These are phyloP conservation scores for Mesembryanthemum crystallinum DNA, from an alignment of 148 eudicot genomes.

Conservation along the genomic window DNA sequence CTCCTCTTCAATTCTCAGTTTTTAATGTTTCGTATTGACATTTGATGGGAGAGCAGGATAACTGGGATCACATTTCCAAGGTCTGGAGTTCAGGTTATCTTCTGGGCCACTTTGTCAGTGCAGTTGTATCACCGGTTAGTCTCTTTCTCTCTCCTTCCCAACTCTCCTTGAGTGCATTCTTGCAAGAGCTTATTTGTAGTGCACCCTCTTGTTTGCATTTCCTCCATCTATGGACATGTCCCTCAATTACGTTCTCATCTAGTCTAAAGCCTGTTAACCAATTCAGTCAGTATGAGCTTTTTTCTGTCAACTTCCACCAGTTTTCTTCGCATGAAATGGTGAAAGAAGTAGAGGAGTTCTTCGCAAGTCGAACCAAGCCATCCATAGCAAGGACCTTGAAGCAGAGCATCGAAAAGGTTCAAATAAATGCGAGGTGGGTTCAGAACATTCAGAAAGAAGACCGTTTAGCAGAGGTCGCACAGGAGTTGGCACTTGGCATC, in stretches of 20 bases:
- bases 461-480: constrained; percentile 50
- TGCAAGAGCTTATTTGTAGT: no score
- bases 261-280: not conserved
- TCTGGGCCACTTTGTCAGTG: constrained; percentile 62
- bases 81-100: constrained; percentile 74
- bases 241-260: not conserved
- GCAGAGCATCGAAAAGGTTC: constrained; percentile 87
- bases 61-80: constrained; percentile 77
- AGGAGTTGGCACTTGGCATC: constrained; percentile 36
- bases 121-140: constrained; percentile 78
- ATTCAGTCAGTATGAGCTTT: not conserved
- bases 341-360: constrained; percentile 72
- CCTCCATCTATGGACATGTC: no score
- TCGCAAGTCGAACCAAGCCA: constrained; percentile 59
- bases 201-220: no score
- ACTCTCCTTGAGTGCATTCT: not conserved
- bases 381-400: constrained; percentile 72
- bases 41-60: constrained; percentile 43
- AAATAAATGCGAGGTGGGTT: constrained; percentile 82
- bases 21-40: not conserved
- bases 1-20: not conserved
- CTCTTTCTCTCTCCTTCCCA: constrained; percentile 7
- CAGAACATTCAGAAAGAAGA: constrained; percentile 63
- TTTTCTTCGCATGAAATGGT: constrained; percentile 74
- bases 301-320: constrained; percentile 24